Evolutionary conservation across 2,329 filamentous ascomycete species (phyloP), one percentile per base, ranked within the genome.

Genomic region (Epichloe baconii): DNA sequence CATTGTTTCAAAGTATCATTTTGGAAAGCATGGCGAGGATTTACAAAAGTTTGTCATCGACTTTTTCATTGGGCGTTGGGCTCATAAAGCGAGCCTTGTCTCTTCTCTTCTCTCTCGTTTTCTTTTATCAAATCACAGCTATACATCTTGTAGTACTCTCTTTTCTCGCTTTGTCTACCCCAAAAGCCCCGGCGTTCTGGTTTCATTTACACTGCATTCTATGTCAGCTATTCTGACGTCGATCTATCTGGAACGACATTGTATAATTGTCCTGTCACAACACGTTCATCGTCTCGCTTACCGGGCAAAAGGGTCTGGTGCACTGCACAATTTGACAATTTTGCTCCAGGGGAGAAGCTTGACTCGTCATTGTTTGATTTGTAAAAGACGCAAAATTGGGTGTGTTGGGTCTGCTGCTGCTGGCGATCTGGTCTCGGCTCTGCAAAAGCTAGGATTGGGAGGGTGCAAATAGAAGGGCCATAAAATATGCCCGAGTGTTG

Each of bases 11-110:
- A 57, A 58, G 56, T 15, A 43, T 51, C 34, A 48, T 51, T 70
- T 71, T 51, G 71, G 47, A 55, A 60, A 61, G 61, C 63, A 63
- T 64, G 60, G 63, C 63, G 56, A 62, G 57, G 59, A 61, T 58
- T 55, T 49, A 49, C 58, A 61, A 62, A 59, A 58, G 56, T 57
- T 59, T 49, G 50, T 58, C 48, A 44, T 19, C 15, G 44, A 44
- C 40, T 38, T 55, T 55, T 50, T 49, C 40, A 47, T 48, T 7
- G 62, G 62, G 62, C 59, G 61, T 64, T 63, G 51, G 48, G 53
- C 47, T 54, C 52, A 44, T 17, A n/a, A 43, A 51, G 49, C 31
- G 40, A 48, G 23, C 26, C 43, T 40, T 38, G 8, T 19, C 19
- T 23, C 41, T 15, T 47, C 21, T 8, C 10, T 15, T 23, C 5